Percentiles rank a stretch among this genome's conserved stretches.
phyloP scores from a whole-genome alignment of 2,329 filamentous ascomycete species.

The Paradendryphiella salina region DNA sequence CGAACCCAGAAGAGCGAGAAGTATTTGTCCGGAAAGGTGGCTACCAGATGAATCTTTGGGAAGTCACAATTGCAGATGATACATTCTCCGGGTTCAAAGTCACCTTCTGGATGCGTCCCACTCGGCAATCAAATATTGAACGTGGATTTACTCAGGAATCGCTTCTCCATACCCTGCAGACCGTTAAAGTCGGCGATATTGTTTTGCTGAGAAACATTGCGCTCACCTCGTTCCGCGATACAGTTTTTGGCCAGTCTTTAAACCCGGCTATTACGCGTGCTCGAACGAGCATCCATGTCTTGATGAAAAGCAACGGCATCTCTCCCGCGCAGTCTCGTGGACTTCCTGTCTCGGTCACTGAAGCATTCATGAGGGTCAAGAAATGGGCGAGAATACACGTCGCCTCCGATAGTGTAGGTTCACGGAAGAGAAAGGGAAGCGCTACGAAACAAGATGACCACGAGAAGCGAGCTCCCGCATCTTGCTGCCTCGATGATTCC shows the following conservation, averaged over 20 bases:
- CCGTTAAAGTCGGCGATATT: conserved; percentile 71
- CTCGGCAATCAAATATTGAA: conserved; percentile 16
- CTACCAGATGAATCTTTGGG: conserved; percentile 50
- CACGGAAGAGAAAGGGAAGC: conserved; percentile 28
- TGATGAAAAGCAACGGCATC: conserved; percentile 60
- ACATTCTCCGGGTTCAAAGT: conserved; percentile 78
- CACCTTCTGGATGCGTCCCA: conserved; percentile 75
- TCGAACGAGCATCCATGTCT: conserved; percentile 64
- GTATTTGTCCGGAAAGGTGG: conserved; percentile 69
- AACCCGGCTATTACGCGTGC: conserved; percentile 71
- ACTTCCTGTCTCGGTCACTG: conserved; percentile 56
- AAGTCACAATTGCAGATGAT: conserved; percentile 71
- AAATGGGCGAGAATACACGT: conserved; percentile 79
- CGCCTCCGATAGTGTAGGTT: conserved; percentile 33
- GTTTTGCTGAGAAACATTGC: conserved; percentile 79
- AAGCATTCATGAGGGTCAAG: conserved; percentile 68
- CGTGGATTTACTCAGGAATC: conserved; percentile 27
- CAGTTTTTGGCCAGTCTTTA: conserved; percentile 83
- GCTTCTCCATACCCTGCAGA: conserved; percentile 49
- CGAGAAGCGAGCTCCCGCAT: conserved; percentile 19
- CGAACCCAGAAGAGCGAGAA: conserved; percentile 66
- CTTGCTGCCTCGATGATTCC: conserved; percentile 21
- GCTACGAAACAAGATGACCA: conserved; percentile 1
- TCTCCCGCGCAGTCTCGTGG: conserved; percentile 53
- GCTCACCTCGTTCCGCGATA: conserved; percentile 71